phyloP scores from a whole-genome alignment of 192 early-diverging fungal species.

The Podila epicladia region DNA sequence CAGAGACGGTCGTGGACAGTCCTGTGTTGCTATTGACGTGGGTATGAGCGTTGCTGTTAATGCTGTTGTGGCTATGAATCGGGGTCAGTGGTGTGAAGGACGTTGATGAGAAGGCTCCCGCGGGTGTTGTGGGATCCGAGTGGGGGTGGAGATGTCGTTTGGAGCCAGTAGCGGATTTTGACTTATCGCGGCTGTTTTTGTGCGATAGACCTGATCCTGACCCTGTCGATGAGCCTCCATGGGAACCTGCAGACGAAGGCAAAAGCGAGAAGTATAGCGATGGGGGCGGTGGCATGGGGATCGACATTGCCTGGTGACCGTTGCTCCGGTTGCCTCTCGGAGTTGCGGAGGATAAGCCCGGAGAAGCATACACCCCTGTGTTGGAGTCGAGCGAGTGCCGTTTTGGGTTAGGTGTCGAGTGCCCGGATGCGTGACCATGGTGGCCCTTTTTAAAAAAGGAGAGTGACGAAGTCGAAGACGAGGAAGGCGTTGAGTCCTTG shows the following conservation, averaged over 20 bases:
- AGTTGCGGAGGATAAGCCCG: constrained; percentile 12
- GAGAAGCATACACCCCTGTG: constrained; percentile 5
- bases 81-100: constrained; percentile 2
- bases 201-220: constrained; percentile 10
- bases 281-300: constrained; percentile 30
- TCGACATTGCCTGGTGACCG: constrained; percentile 44
- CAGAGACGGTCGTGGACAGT: constrained; percentile 4
- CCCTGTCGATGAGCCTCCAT: neutral
- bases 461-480: constrained; percentile 4
- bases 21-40: constrained; percentile 4
- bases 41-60: neutral
- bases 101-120: neutral
- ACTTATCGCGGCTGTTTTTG: constrained; percentile 2
- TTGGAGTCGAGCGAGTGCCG: constrained; percentile 21
- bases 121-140: constrained; percentile 23
- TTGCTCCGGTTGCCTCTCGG: constrained; percentile 42
- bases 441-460: neutral
- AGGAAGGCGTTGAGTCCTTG: constrained; percentile 3
- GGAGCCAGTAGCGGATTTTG: constrained; percentile 5
- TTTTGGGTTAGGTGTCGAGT: constrained; percentile 15
- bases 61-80: constrained; percentile 2
- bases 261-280: constrained; percentile 33
- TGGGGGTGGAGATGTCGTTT: constrained; percentile 1
- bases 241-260: constrained; percentile 2
- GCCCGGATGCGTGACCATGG: neutral